phyloP scores from a whole-genome alignment of 768 basidiomycete species.

The Collybia nuda region DNA sequence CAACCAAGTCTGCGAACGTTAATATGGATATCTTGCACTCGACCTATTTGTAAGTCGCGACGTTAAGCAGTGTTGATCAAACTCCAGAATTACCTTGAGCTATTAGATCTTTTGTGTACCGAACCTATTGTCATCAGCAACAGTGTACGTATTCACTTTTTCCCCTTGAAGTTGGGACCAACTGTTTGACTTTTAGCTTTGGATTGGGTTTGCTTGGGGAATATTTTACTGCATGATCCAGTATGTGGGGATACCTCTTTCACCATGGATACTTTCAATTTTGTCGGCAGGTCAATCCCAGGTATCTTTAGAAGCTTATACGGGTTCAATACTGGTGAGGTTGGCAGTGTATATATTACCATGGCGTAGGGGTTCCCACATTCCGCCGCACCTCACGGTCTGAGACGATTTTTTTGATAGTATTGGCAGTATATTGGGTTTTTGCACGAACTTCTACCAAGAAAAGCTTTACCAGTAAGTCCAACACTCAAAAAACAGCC shows the following conservation, averaged over 20 bases:
- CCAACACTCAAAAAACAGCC: neutral
- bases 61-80: neutral
- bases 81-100: conserved; percentile 31
- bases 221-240: conserved; percentile 68
- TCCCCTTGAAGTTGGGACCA: neutral
- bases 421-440: conserved; percentile 56
- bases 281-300: conserved; percentile 46
- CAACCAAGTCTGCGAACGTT: conserved; percentile 49
- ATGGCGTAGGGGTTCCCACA: conserved; percentile 38
- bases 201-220: conserved; percentile 77
- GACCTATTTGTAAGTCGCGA: conserved; percentile 63
- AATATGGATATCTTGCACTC: conserved; percentile 68
- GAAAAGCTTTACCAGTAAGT: conserved; percentile 49
- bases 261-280: neutral
- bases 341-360: conserved; percentile 59
- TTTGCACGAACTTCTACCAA: conserved; percentile 43
- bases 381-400: neutral
- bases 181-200: conserved; percentile 39
- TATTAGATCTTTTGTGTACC: conserved; percentile 58
- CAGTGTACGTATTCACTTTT: conserved; percentile 44
- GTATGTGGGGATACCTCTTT: conserved; percentile 25
- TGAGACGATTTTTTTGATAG: conserved; percentile 27
- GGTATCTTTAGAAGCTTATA: conserved; percentile 60
- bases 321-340: conserved; percentile 54
- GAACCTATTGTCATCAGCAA: conserved; percentile 78